A percentile compares a stretch with the other conserved stretches of the same genome.
These are phyloP conservation scores for Poa pratensis DNA, from an alignment of 176 grass and related monocot genomes.

Conservation along the genomic window DNA sequence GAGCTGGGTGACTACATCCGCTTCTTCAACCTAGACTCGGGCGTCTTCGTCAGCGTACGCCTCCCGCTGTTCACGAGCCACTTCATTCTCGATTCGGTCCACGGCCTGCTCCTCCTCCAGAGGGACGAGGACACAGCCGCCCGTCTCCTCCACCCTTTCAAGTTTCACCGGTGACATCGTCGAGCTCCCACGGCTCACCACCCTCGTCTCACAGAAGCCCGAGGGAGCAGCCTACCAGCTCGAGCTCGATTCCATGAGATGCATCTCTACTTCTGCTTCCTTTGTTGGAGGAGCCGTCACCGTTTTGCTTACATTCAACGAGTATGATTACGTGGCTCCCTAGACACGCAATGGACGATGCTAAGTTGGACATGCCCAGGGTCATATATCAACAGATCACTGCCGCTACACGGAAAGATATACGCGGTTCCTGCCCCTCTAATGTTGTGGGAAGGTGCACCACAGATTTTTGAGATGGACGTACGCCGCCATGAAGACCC, in stretches of 20 bases:
- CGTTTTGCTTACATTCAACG: neutral
- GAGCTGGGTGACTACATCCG: neutral
- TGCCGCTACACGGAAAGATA: neutral
- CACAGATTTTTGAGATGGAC: neutral
- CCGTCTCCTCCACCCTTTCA: neutral
- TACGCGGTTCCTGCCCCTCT: neutral
- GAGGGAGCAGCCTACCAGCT: neutral
- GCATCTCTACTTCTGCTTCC: neutral
- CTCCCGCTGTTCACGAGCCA: neutral
- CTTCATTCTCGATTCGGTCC: neutral
- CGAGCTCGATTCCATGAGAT: neutral
- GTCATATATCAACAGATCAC: neutral
- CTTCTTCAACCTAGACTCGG: neutral
- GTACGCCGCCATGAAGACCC: neutral
- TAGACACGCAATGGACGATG: neutral
- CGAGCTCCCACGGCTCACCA: constrained; percentile 3
- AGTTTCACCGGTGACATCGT: constrained; percentile 15
- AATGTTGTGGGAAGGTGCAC: neutral
- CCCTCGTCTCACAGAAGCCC: neutral
- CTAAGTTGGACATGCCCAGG: neutral
- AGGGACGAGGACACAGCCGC: neutral
- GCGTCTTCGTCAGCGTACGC: neutral
- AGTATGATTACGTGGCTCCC: neutral
- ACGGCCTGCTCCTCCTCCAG: neutral
- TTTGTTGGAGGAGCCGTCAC: neutral